Conservation (phyloP, 2,329 filamentous ascomycete genomes). For the Xylariaceae sp. region DNA sequence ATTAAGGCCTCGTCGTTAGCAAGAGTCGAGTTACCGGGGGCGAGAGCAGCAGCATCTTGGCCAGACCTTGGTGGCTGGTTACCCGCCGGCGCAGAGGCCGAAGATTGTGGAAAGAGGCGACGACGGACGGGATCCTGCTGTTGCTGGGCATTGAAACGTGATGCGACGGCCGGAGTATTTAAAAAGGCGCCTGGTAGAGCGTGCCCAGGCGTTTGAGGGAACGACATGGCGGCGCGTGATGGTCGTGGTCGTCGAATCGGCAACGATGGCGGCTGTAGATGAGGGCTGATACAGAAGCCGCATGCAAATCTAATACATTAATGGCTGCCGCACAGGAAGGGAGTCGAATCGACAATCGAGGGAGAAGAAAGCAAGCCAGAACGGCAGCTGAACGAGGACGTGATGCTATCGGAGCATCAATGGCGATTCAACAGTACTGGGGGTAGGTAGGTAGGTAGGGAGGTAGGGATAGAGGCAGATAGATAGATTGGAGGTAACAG, state of each 20-base stretch:
- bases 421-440: conserved; percentile 27
- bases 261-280: conserved; percentile 1
- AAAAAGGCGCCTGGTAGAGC: conserved; percentile 78
- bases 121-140: conserved; percentile 57
- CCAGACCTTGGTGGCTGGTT: conserved; percentile 27
- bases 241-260: conserved; percentile 9
- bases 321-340: neutral
- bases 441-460: neutral
- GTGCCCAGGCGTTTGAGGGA: conserved; percentile 68
- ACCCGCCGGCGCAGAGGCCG: conserved; percentile 23
- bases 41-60: conserved; percentile 26
- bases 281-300: neutral
- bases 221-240: conserved; percentile 54
- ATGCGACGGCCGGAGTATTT: conserved; percentile 71
- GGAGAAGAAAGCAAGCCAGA: conserved; percentile 32
- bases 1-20: conserved; percentile 34
- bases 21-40: conserved; percentile 27
- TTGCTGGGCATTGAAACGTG: conserved; percentile 52
- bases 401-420: conserved; percentile 43
- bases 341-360: conserved; percentile 27
- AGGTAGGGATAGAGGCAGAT: neutral
- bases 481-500: conserved; percentile 1
- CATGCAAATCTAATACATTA: conserved; percentile 11
- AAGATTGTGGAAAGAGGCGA: conserved; percentile 53
- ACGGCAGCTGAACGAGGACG: conserved; percentile 36